phyloP scores from a whole-genome alignment of 1,139 yeast species.

The Saccharomyces hybrid region DNA sequence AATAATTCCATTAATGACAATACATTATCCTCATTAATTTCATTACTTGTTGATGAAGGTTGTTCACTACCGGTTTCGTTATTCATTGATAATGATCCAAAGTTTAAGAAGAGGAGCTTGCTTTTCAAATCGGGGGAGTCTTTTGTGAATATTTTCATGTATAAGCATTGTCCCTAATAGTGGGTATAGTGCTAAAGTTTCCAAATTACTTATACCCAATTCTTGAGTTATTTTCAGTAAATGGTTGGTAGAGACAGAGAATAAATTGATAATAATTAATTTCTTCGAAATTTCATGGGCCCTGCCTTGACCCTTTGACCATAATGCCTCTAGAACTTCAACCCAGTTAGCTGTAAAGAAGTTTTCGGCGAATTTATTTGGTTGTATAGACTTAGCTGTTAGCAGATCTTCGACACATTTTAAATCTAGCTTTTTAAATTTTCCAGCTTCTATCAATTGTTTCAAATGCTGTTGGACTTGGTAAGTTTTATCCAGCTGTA shows the following conservation, averaged over 20 bases:
- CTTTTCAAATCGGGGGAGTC: conserved; percentile 35
- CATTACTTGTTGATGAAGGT: background rate
- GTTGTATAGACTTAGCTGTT: conserved; percentile 18
- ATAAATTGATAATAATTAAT: conserved; percentile 45
- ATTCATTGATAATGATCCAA: conserved; percentile 2
- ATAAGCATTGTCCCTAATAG: conserved; percentile 46
- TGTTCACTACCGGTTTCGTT: background rate
- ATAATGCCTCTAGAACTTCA: conserved; percentile 48
- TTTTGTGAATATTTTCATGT: conserved; percentile 44
- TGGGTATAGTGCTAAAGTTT: conserved; percentile 42
- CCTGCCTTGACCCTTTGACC: conserved; percentile 49
- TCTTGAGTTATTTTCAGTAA: conserved; percentile 39
- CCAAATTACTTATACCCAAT: conserved; percentile 39
- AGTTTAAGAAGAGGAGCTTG: conserved; percentile 26
- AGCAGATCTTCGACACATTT: conserved; percentile 39
- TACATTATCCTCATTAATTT: conserved; percentile 35
- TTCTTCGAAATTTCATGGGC: conserved; percentile 42
- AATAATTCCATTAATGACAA: conserved; percentile 47
- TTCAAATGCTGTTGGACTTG: conserved; percentile 36
- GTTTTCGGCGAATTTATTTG: conserved; percentile 41
- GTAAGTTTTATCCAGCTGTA: conserved; percentile 24
- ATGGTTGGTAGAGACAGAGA: conserved; percentile 43
- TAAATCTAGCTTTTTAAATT: conserved; percentile 41
- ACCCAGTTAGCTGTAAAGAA: conserved; percentile 54
- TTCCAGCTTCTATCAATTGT: conserved; percentile 39